Base-by-base conservation (phyloP, 768 basidiomycete genomes). In the Thelephora ganbajun region DNA sequence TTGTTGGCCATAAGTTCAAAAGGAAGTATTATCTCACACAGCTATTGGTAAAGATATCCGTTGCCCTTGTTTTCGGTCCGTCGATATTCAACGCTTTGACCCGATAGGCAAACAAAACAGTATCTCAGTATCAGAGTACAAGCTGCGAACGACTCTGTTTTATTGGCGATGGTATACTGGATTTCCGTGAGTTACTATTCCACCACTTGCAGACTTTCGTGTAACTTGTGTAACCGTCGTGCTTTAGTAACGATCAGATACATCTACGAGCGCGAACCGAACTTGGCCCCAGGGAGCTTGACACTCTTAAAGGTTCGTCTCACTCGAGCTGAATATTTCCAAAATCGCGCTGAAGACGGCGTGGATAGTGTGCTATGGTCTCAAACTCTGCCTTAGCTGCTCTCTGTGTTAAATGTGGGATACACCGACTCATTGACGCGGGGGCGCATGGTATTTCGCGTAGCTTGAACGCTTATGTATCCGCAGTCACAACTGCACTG, bases 161-260 rank as follows among this genome's bases (percentile, higher is more conserved):
- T 58, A 68, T 90, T 35, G 89, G 89, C 11, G 89, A 92, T 63
- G 85, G 84, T 1, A 75, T 92, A 45, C 71, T 92, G 20, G 89
- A 91, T 61, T 83, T 87, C 49, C 62, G 88, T 90, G 56, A 47
- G 84, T 66, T 11, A 18, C 26, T 9, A 11, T 19, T 23, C 36
- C 9, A 4, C 26, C 26, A 30, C 9, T 30, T 30, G 9, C 26
- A 9, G 9, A 9, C 26, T 9, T 4, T 30, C 35, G 46, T 43
- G 26, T 48, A 23, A 42, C 43, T 46, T 23, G 30, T 39, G n/a
- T 36, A 45, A 42, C 51, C 41, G 45, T 41, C 39, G 16, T 18
- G 16, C 16, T 33, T 35, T 53, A 90, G 88, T 88, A 67, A 78
- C 84, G 18, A 74, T 86, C 26, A 74, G 73, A 18, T 70, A 87